phyloP scores from a whole-genome alignment of 2,329 filamentous ascomycete species.

The Colletotrichum godetiae region DNA sequence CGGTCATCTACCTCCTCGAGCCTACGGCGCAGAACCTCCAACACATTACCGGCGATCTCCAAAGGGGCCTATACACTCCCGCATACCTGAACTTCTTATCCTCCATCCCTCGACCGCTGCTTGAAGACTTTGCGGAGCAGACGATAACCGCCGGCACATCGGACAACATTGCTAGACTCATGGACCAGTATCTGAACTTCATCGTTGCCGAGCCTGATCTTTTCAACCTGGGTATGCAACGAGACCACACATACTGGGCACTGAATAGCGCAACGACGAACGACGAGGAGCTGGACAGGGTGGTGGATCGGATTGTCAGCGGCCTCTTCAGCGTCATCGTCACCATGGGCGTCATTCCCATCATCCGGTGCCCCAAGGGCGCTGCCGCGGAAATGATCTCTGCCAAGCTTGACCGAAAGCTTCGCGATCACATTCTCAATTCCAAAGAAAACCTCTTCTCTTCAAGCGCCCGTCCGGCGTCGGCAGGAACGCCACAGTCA shows the following conservation, averaged over 20 bases:
- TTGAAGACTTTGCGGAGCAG: constrained; percentile 94
- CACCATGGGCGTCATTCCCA: constrained; percentile 98
- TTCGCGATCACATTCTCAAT: constrained; percentile 95
- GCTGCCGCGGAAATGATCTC: constrained; percentile 95
- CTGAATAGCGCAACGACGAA: constrained; percentile 92
- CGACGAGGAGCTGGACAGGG: constrained; percentile 87
- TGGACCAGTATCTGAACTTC: constrained; percentile 97
- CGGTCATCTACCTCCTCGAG: constrained; percentile 95
- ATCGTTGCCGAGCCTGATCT: constrained; percentile 95
- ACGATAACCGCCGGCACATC: constrained; percentile 87
- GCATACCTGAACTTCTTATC: constrained; percentile 98
- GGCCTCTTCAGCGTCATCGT: constrained; percentile 98
- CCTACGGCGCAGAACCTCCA: constrained; percentile 85
- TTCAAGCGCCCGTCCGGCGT: constrained; percentile 65
- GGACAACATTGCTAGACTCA: constrained; percentile 91
- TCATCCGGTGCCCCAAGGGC: constrained; percentile 93
- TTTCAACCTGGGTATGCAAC: constrained; percentile 90
- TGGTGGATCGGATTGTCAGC: constrained; percentile 92
- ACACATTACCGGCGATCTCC: constrained; percentile 85
- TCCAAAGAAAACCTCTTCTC: constrained; percentile 98
- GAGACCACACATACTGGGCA: constrained; percentile 89
- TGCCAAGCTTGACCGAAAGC: constrained; percentile 92
- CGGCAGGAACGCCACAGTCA: constrained; percentile 73
- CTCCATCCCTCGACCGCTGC: constrained; percentile 86
- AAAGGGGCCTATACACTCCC: constrained; percentile 88